A percentile compares a stretch with the other conserved stretches of the same genome.
Conservation (phyloP, 768 basidiomycete genomes). For the Phylloporus sp. region DNA sequence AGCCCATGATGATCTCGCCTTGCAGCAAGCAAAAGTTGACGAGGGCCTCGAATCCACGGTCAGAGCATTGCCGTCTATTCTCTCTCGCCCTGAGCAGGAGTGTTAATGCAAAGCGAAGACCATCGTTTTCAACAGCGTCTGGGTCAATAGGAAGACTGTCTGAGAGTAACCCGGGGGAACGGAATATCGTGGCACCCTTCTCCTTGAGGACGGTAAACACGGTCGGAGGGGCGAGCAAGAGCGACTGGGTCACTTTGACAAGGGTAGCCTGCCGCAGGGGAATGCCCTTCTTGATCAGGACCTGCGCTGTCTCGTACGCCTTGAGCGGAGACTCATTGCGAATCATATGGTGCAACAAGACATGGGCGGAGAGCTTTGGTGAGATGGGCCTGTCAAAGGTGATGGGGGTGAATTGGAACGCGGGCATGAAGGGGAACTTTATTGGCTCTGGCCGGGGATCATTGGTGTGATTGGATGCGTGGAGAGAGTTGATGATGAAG, state of each 20-base stretch:
- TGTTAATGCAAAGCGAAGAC: slow-evolving; percentile 48
- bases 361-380: slow-evolving; percentile 58
- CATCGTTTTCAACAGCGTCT: slow-evolving; percentile 35
- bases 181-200: slow-evolving; percentile 16
- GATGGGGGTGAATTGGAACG: slow-evolving; percentile 38
- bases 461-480: slow-evolving; percentile 32
- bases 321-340: slow-evolving; percentile 45
- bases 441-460: slow-evolving; percentile 2
- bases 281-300: slow-evolving; percentile 54
- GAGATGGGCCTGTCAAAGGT: slow-evolving; percentile 50
- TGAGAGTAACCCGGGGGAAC: slow-evolving; percentile 11
- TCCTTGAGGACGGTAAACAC: slow-evolving; percentile 16
- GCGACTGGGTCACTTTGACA: slow-evolving; percentile 33
- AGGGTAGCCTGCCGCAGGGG: slow-evolving; percentile 48
- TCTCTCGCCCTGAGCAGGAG: slow-evolving; percentile 53
- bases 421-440: slow-evolving; percentile 23
- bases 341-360: slow-evolving; percentile 61
- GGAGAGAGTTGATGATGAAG: slow-evolving; percentile 56
- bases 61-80: slow-evolving; percentile 51
- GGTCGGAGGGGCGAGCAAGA: slow-evolving; percentile 23
- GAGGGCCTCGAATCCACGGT: slow-evolving; percentile 57
- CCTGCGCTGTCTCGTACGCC: slow-evolving; percentile 46
- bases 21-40: slow-evolving; percentile 67
- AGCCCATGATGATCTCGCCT: slow-evolving; percentile 76
- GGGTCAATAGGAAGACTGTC: slow-evolving; percentile 30